Percentiles rank a stretch among this genome's conserved stretches.
Conservation (phyloP, 306 rosid species). For the peach (Prunus persica) region DNA sequence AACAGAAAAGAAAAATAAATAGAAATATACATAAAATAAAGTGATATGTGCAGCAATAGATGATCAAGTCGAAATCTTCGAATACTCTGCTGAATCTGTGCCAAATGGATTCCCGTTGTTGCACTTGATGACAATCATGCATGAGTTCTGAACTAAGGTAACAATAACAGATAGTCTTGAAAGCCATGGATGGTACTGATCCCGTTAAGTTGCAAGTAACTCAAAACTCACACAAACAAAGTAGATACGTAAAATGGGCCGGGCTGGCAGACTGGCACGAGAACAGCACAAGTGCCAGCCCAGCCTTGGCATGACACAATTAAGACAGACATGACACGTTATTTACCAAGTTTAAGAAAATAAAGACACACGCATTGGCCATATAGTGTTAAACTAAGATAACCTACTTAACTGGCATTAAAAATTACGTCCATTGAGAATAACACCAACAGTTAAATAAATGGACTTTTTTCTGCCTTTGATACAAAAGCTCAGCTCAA, state of each 20-base stretch:
- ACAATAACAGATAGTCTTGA: not conserved
- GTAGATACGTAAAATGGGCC: not conserved
- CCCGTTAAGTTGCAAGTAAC: not conserved
- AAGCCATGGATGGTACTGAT: not conserved
- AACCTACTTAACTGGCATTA: not conserved
- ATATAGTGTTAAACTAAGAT: not conserved
- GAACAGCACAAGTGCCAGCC: not conserved
- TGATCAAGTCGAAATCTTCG: constrained; percentile 2
- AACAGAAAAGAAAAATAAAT: constrained; percentile 19
- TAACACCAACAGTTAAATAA: not conserved
- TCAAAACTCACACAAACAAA: not conserved
- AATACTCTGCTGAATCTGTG: not conserved
- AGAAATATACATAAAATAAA: constrained; percentile 5
- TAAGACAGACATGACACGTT: not conserved
- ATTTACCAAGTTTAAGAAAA: not conserved
- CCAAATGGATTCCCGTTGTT: not conserved
- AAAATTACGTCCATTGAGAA: not conserved
- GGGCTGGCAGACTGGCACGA: not conserved
- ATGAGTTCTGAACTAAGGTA: not conserved
- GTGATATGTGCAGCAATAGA: constrained; percentile 2
- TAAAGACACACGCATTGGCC: not conserved
- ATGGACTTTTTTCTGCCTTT: not conserved
- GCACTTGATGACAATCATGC: not conserved
- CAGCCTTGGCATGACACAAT: not conserved
- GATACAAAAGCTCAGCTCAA: constrained; percentile 1